Evolutionary conservation across 2,329 filamentous ascomycete species (phyloP).

Genomic region (Periconia sp.): DNA sequence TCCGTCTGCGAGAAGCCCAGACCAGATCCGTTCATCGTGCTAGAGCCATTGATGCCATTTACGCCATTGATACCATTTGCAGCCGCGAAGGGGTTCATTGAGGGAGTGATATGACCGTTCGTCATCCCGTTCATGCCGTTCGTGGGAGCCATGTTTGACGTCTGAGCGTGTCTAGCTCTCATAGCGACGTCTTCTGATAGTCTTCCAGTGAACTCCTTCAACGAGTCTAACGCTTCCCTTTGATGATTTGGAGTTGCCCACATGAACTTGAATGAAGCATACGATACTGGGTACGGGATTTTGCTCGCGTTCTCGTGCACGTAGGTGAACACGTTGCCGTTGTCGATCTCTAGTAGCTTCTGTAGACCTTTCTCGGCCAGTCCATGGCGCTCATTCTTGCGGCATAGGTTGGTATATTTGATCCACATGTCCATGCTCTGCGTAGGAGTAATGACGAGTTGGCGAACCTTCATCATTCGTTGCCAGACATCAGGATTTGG

Average conservation of each 20-base stretch:
- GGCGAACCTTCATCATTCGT: constrained; percentile 92
- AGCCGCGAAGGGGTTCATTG: constrained; percentile 45
- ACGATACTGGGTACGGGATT: constrained; percentile 80
- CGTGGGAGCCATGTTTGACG: constrained; percentile 40
- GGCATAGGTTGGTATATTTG: constrained; percentile 97
- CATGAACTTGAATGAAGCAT: constrained; percentile 96
- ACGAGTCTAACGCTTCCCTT: constrained; percentile 57
- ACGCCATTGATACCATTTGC: constrained; percentile 60
- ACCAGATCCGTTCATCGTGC: constrained; percentile 31
- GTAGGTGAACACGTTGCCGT: constrained; percentile 36
- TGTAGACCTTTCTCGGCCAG: constrained; percentile 95
- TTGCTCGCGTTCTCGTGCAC: constrained; percentile 47
- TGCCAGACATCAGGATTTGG: constrained; percentile 99
- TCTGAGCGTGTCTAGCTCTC: constrained; percentile 39
- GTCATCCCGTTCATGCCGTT: constrained; percentile 54
- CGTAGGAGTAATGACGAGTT: constrained; percentile 85
- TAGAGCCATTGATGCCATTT: constrained; percentile 47
- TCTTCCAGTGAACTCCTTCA: constrained; percentile 66
- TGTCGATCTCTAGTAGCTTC: constrained; percentile 70
- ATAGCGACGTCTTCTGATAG: constrained; percentile 65
- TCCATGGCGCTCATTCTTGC: constrained; percentile 93
- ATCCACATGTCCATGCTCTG: constrained; percentile 99
- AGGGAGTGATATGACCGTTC: constrained; percentile 47
- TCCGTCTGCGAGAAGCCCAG: constrained; percentile 36
- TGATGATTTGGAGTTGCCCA: constrained; percentile 72